Evolutionary conservation across 805 yeast species (phyloP).

Genomic region (Candida silvatica): DNA sequence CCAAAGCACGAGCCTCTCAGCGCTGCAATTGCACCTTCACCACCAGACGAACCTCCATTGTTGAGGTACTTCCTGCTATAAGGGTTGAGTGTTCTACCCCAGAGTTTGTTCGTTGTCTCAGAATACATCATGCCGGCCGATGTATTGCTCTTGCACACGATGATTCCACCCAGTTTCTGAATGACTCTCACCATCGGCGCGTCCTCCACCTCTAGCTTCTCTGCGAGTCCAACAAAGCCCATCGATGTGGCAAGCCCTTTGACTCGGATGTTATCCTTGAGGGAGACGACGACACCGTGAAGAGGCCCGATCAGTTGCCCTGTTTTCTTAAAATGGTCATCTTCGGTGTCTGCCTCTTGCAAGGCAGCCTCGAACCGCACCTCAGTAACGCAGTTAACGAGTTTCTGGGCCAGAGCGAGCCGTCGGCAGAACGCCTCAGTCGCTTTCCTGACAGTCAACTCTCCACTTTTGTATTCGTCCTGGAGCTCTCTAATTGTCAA

Average conservation of each 20-base stretch:
- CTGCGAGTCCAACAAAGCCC: slow-evolving; percentile 34
- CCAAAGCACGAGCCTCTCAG: slow-evolving; percentile 51
- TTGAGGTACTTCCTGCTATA: slow-evolving; percentile 37
- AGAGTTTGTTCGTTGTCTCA: slow-evolving; percentile 40
- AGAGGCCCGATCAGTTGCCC: slow-evolving; percentile 53
- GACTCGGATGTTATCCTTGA: slow-evolving; percentile 36
- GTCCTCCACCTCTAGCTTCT: slow-evolving; percentile 22
- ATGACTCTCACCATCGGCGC: slow-evolving; percentile 31
- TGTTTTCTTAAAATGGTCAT: slow-evolving; percentile 34
- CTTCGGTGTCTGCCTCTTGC: slow-evolving; percentile 44
- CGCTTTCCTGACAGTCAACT: slow-evolving; percentile 1
- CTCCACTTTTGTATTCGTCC: neutral
- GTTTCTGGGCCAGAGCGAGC: slow-evolving; percentile 48
- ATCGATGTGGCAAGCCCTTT: slow-evolving; percentile 39
- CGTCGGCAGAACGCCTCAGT: slow-evolving; percentile 16
- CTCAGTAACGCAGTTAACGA: slow-evolving; percentile 32
- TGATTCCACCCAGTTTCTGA: slow-evolving; percentile 31
- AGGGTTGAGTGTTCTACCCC: slow-evolving; percentile 44
- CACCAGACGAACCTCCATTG: slow-evolving; percentile 57
- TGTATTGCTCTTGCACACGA: slow-evolving; percentile 7
- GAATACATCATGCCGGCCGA: slow-evolving; percentile 33
- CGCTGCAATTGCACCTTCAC: slow-evolving; percentile 51
- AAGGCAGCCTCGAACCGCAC: slow-evolving; percentile 52
- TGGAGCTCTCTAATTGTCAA: slow-evolving; percentile 1
- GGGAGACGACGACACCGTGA: slow-evolving; percentile 49